A percentile compares a stretch with the other conserved stretches of the same genome.
Evolutionary conservation across 2,329 filamentous ascomycete species (phyloP).

Genomic region (Sordariomycetes sp.): DNA sequence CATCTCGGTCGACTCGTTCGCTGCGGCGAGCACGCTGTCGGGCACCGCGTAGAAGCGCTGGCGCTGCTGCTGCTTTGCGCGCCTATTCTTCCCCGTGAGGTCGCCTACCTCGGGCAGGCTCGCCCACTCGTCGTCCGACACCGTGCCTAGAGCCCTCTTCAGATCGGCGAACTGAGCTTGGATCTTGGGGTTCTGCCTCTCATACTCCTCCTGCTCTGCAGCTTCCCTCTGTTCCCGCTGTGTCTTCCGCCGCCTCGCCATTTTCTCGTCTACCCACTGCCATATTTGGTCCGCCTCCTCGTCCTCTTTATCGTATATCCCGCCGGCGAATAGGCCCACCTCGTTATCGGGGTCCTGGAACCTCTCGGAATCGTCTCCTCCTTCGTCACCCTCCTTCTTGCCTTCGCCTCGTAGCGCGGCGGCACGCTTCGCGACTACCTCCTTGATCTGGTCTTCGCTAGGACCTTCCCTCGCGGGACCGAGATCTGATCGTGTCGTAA

Average conservation of each 20-base stretch:
- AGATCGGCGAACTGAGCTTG: slow-evolving; percentile 95
- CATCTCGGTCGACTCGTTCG: slow-evolving; percentile 68
- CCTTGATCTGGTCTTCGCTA: slow-evolving; percentile 96
- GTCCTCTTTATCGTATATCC: slow-evolving; percentile 93
- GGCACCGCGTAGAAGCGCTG: slow-evolving; percentile 93
- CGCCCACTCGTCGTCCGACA: slow-evolving; percentile 94
- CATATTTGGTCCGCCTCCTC: slow-evolving; percentile 97
- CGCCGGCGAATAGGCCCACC: slow-evolving; percentile 87
- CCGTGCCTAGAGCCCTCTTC: slow-evolving; percentile 77
- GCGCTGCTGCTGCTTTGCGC: slow-evolving; percentile 70
- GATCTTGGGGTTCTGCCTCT: slow-evolving; percentile 95
- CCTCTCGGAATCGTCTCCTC: slow-evolving; percentile 66
- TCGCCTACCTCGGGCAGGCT: slow-evolving; percentile 93
- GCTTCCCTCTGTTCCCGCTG: slow-evolving; percentile 93
- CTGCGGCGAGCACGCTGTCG: slow-evolving; percentile 86
- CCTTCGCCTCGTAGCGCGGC: slow-evolving; percentile 68
- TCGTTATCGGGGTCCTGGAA: slow-evolving; percentile 98
- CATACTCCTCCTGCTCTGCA: slow-evolving; percentile 87
- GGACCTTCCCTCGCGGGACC: slow-evolving; percentile 92
- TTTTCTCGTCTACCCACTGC: slow-evolving; percentile 90
- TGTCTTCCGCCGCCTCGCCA: slow-evolving; percentile 78
- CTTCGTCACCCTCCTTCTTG: slow-evolving; percentile 57
- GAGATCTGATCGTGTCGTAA: slow-evolving; percentile 93
- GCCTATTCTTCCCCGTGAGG: slow-evolving; percentile 85
- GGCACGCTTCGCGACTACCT: slow-evolving; percentile 88